A percentile compares a stretch with the other conserved stretches of the same genome.
Evolutionary conservation across 768 basidiomycete species (phyloP).

Genomic region (Leccinum aurantiacum): DNA sequence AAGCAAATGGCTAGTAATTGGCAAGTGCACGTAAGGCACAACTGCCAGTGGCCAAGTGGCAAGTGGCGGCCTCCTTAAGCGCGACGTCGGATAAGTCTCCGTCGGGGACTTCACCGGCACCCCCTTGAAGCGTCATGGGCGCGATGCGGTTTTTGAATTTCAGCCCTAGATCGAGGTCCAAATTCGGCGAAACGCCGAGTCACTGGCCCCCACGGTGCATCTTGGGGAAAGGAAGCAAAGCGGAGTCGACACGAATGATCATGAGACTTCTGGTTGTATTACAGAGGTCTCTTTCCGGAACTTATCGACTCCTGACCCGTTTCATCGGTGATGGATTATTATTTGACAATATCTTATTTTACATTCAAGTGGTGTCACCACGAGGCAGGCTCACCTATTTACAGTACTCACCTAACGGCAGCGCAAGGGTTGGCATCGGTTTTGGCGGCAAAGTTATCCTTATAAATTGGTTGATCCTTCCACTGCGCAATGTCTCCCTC

Average conservation of each 20-base stretch:
- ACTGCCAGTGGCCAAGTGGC: background rate
- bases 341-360: slow-evolving; percentile 1
- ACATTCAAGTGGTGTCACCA: slow-evolving; percentile 5
- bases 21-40: background rate
- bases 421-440: slow-evolving; percentile 8
- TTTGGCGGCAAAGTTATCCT: background rate
- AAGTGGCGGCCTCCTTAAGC: background rate
- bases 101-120: background rate
- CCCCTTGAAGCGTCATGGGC: background rate
- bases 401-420: slow-evolving; percentile 19
- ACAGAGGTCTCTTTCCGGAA: background rate
- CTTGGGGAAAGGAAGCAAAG: background rate
- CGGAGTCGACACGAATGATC: background rate
- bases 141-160: background rate
- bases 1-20: background rate
- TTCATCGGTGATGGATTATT: slow-evolving; percentile 7
- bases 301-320: slow-evolving; percentile 1
- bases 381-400: background rate
- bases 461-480: slow-evolving; percentile 22
- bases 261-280: background rate
- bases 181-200: background rate
- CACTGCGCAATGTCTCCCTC: background rate
- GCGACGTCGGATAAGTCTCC: background rate
- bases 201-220: background rate
- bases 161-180: background rate